phyloP scores from a whole-genome alignment of 2,329 filamentous ascomycete species.

The Metarhizium album region DNA sequence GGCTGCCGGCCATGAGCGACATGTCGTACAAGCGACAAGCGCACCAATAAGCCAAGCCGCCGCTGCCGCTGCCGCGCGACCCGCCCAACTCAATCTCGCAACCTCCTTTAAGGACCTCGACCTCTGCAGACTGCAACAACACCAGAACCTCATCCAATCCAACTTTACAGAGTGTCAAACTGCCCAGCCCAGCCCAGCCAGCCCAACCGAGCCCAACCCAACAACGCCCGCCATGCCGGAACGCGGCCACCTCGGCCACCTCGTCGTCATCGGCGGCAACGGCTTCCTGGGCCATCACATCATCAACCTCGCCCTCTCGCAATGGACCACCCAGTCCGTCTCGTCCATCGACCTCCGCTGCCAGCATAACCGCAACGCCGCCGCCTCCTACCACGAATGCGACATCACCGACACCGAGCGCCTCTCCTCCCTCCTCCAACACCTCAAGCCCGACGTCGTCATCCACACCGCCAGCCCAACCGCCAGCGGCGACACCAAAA shows the following conservation, averaged over 20 bases:
- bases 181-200: not conserved
- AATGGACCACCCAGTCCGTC: slow-evolving; percentile 40
- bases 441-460: slow-evolving; percentile 67
- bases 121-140: too few relatives aligned
- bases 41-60: not conserved
- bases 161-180: too few relatives aligned
- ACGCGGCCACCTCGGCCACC: slow-evolving; percentile 48
- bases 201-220: not conserved
- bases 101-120: too few relatives aligned
- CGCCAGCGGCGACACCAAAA: slow-evolving; percentile 39
- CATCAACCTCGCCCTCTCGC: slow-evolving; percentile 57
- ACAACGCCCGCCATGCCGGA: not conserved
- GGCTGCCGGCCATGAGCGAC: too few relatives aligned
- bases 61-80: too few relatives aligned
- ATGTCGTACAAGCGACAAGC: not conserved
- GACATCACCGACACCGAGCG: slow-evolving; percentile 61
- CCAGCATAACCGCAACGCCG: slow-evolving; percentile 52
- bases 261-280: slow-evolving; percentile 73
- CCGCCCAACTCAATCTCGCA: too few relatives aligned
- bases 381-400: slow-evolving; percentile 57
- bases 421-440: slow-evolving; percentile 52
- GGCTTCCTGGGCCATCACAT: slow-evolving; percentile 79
- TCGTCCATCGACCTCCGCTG: slow-evolving; percentile 65
- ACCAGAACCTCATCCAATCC: too few relatives aligned
- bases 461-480: slow-evolving; percentile 80